Evolutionary conservation across 139 green algal species (phyloP), one percentile per base, ranked within the genome.

Genomic region (Edaphochlamys debaryana): DNA sequence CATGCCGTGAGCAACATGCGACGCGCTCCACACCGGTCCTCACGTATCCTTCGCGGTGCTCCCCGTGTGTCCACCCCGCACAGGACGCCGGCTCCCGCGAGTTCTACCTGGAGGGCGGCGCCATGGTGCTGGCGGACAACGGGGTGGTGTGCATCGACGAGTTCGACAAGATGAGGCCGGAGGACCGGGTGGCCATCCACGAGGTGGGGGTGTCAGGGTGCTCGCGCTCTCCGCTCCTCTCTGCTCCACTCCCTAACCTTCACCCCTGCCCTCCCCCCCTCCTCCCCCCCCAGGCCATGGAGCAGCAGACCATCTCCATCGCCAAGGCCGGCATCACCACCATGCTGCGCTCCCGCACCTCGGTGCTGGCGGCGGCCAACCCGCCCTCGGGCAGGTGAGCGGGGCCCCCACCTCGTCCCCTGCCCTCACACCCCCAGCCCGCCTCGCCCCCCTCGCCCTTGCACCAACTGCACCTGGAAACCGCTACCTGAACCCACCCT

Each of bases 281-380:
- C 42, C 29, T 11, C 41, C 38, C 58, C 13, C 37, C 13, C 5
- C 91, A 95, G 93, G 97, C 97, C 45, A 99, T 99, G 97, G 97
- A 99, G 92, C 97, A 99, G 93, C 97, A 99, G 92, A 99, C 97
- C 60, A 99, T 99, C 86, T 98, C 94, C 73, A 98, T 99, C 48
- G 97, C 97, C 60, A 99, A 99, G 92, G 97, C 97, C 5, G 97
- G 97, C 81, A 99, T 99, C 92, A 98, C 97, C 45, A 99, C 97
- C 20, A 98, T 99, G 87, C 94, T 99, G 69, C 98, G 98, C 75
- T 91, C 90, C 30, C 90, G 97, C 34, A 98, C 96, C 25, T 95
- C 91, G 9, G 98, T 99, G 85, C 92, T 99, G 54, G 97, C 97
- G 38, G 97, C 97, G 0, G 97, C 97, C 64, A 99, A 99, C 93